phyloP scores from a whole-genome alignment of 805 yeast genomes.

The Zygosaccharomyces bisporus region DNA sequence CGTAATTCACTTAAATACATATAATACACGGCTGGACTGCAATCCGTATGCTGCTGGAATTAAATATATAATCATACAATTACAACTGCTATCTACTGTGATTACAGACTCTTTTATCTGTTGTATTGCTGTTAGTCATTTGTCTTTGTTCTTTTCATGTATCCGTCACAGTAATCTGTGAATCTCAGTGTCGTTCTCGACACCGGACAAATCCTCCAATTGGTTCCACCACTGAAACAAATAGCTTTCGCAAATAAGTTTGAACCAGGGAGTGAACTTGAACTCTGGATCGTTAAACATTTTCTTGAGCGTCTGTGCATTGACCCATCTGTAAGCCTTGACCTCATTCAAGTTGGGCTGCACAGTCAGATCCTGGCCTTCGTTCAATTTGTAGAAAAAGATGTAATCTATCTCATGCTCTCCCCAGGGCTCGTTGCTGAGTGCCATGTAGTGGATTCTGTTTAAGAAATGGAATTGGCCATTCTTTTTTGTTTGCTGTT shows the following conservation, averaged over 20 bases:
- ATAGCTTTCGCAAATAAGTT: constrained; percentile 86
- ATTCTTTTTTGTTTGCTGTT: constrained; percentile 51
- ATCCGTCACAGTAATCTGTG: constrained; percentile 33
- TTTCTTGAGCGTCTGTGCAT: constrained; percentile 56
- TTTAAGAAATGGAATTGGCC: constrained; percentile 78
- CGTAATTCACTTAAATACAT: background rate
- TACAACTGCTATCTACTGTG: background rate
- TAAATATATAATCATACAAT: constrained; percentile 1
- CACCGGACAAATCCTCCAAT: constrained; percentile 54
- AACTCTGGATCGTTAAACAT: constrained; percentile 71
- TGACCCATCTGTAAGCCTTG: constrained; percentile 72
- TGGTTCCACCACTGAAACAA: constrained; percentile 92
- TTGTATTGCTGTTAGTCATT: background rate
- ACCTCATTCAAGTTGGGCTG: constrained; percentile 79
- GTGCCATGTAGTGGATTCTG: constrained; percentile 92
- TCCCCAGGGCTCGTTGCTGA: constrained; percentile 83
- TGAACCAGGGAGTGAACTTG: constrained; percentile 97
- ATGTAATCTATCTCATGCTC: constrained; percentile 98
- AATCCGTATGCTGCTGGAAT: background rate
- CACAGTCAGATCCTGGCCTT: constrained; percentile 44
- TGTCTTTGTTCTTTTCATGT: background rate
- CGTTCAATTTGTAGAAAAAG: constrained; percentile 61
- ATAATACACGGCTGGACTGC: background rate
- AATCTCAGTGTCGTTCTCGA: constrained; percentile 39
- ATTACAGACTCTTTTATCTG: background rate